A percentile compares a stretch with the other conserved stretches of the same genome.
These are phyloP conservation scores for Heterobasidion annosum DNA, from an alignment of 1,284 basidiomycete species.

Conservation along the genomic window DNA sequence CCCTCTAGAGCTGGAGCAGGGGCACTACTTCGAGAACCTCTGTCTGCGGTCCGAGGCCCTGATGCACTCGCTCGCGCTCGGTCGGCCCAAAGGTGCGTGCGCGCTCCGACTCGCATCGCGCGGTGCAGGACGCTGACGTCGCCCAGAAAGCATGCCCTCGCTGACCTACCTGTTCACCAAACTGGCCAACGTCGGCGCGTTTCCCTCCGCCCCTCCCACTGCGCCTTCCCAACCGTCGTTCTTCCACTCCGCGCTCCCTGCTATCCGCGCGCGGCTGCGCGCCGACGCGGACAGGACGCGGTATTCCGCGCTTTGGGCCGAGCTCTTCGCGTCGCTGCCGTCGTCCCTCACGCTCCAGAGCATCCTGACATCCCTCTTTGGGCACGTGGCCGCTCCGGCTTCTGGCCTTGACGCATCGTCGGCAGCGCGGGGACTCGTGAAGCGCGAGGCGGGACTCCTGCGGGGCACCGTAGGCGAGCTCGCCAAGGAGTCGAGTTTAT, in stretches of 20 bases:
- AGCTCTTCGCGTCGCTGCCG: constrained; percentile 36
- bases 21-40: constrained; percentile 40
- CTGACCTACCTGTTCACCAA: constrained; percentile 54
- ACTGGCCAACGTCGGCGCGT: constrained; percentile 54
- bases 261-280: constrained; percentile 34
- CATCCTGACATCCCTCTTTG: constrained; percentile 50
- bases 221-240: constrained; percentile 56
- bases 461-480: constrained; percentile 38
- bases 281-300: constrained; percentile 3
- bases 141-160: constrained; percentile 21
- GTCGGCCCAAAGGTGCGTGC: constrained; percentile 21
- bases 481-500: constrained; percentile 37
- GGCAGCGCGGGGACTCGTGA: constrained; percentile 33
- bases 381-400: constrained; percentile 27
- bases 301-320: constrained; percentile 45
- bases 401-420: constrained; percentile 21
- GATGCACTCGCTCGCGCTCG: constrained; percentile 20
- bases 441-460: constrained; percentile 41
- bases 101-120: not conserved
- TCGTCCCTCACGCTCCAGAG: constrained; percentile 45
- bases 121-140: constrained; percentile 2
- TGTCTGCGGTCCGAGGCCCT: constrained; percentile 50
- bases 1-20: constrained; percentile 41
- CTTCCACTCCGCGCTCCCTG: constrained; percentile 40
- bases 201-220: constrained; percentile 38